phyloP scores from a whole-genome alignment of 23 red algal genomes.

The Agarophyton chilense region DNA sequence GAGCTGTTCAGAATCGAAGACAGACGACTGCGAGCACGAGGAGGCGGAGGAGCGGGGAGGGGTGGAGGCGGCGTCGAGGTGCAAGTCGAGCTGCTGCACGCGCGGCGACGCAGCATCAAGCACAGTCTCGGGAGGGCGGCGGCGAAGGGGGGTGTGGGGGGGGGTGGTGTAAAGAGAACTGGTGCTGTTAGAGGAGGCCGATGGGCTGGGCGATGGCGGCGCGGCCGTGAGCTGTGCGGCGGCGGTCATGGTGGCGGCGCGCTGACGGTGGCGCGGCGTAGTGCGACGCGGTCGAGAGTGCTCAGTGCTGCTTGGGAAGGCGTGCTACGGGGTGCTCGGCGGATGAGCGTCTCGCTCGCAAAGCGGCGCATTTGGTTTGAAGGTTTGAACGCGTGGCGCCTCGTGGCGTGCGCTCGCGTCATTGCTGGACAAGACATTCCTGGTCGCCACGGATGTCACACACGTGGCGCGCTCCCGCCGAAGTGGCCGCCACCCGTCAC shows the following conservation, averaged over 20 bases:
- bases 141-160: slow-evolving; percentile 5
- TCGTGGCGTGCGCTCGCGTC: not conserved
- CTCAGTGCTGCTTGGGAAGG: not conserved
- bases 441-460: not conserved
- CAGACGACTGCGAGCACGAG: slow-evolving; percentile 1
- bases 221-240: not conserved
- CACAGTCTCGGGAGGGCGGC: not conserved
- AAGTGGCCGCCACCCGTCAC: too few relatives aligned
- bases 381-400: slow-evolving; percentile 4
- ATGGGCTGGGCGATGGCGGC: slow-evolving; percentile 10
- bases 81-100: slow-evolving; percentile 26
- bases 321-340: not conserved
- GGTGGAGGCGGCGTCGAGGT: slow-evolving; percentile 15
- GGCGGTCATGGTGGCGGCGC: not conserved
- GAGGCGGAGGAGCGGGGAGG: not conserved
- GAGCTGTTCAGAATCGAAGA: slow-evolving; percentile 26
- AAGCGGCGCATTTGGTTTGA: slow-evolving; percentile 1
- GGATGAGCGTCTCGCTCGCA: not conserved
- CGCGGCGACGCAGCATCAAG: slow-evolving; percentile 14
- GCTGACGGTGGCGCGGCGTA: slow-evolving; percentile 21
- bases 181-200: not conserved
- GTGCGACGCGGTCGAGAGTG: not conserved
- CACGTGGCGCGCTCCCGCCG: slow-evolving; percentile 10
- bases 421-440: not conserved
- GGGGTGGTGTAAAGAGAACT: slow-evolving; percentile 25